phyloP scores from a whole-genome alignment of 768 basidiomycete genomes.

The Rubroboletus pulcherrimus region DNA sequence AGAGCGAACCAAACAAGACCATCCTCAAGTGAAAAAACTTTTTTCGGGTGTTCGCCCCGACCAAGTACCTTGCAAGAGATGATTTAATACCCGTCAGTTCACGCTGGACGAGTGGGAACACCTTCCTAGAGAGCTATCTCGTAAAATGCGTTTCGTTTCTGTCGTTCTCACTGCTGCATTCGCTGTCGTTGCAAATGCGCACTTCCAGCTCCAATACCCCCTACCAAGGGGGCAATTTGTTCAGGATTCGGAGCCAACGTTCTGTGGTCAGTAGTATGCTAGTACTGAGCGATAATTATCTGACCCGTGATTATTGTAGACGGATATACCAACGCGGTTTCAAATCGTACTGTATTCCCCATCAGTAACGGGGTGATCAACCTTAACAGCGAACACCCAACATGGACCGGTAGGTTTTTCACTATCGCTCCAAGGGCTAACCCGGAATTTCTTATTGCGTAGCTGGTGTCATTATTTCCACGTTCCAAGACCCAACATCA shows the following conservation, averaged over 20 bases:
- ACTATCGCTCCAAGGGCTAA: neutral
- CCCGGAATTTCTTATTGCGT: constrained; percentile 6
- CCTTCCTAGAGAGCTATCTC: neutral
- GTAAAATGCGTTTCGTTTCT: constrained; percentile 34
- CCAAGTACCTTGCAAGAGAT: neutral
- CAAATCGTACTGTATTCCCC: constrained; percentile 67
- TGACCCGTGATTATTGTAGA: constrained; percentile 38
- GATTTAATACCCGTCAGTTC: constrained; percentile 7
- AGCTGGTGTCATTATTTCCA: constrained; percentile 57
- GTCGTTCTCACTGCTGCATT: constrained; percentile 37
- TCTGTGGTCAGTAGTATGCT: constrained; percentile 55
- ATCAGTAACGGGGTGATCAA: constrained; percentile 57
- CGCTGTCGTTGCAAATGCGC: constrained; percentile 51
- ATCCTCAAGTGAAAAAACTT: constrained; percentile 18
- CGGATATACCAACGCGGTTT: constrained; percentile 51
- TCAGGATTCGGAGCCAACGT: constrained; percentile 51
- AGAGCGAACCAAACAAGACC: constrained; percentile 19
- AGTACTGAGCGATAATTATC: neutral
- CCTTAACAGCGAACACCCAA: constrained; percentile 62
- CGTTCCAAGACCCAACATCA: constrained; percentile 52
- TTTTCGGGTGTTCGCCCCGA: neutral
- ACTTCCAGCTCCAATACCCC: constrained; percentile 81
- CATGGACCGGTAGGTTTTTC: constrained; percentile 47
- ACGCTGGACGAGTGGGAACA: neutral
- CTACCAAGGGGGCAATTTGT: constrained; percentile 66